A percentile compares a stretch with the other conserved stretches of the same genome.
These are phyloP conservation scores for Brassica napus DNA, from an alignment of 345 rosid genomes.

Conservation along the genomic window DNA sequence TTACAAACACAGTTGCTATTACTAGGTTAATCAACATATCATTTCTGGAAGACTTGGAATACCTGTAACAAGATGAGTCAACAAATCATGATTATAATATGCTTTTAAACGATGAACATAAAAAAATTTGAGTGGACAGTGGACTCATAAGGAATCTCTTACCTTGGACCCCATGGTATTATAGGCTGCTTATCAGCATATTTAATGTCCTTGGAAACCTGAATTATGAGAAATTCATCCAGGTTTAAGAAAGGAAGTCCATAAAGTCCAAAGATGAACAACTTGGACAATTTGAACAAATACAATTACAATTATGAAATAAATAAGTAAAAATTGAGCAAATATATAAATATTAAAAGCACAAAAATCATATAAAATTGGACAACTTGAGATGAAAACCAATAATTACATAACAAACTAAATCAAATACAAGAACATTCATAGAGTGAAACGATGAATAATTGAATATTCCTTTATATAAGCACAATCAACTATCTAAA, in stretches of 20 bases:
- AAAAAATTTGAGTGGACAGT: background rate
- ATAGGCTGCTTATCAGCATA: slow-evolving; percentile 97
- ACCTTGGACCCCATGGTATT: slow-evolving; percentile 99
- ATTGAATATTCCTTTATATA: too few species aligned
- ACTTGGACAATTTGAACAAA: too few species aligned
- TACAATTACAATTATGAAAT: too few species aligned
- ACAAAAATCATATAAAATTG: too few species aligned
- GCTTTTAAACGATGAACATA: background rate
- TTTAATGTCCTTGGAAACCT: slow-evolving; percentile 97
- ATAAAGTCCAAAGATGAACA: too few species aligned
- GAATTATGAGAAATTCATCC: slow-evolving; percentile 31
- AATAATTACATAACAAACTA: too few species aligned
- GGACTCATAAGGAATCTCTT: slow-evolving; percentile 7
- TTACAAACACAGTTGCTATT: slow-evolving; percentile 87
- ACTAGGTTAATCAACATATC: slow-evolving; percentile 82
- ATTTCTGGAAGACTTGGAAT: slow-evolving; percentile 58
- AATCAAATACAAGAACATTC: too few species aligned
- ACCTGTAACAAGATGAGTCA: slow-evolving; percentile 50
- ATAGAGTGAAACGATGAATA: too few species aligned
- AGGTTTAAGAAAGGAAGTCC: slow-evolving; percentile 3
- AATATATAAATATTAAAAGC: too few species aligned
- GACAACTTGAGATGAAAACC: too few species aligned
- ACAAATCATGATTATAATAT: background rate
- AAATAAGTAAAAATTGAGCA: too few species aligned
- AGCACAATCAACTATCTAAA: too few species aligned